Conservation (phyloP, 345 rosid genomes). For the Cardamine resedifolia region DNA sequence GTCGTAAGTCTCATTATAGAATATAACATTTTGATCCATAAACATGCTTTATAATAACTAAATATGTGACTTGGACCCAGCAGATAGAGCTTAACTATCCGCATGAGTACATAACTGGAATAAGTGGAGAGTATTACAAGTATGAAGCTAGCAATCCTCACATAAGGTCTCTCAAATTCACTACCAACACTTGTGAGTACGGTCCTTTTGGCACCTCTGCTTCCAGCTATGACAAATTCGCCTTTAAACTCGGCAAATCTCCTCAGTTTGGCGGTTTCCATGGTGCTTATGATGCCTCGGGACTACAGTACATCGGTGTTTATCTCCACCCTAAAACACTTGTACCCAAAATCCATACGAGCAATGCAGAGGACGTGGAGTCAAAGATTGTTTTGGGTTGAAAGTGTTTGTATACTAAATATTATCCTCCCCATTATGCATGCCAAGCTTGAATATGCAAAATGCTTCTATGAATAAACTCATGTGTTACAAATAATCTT, state of each 20-base stretch:
- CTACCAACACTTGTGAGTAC: slow-evolving; percentile 29
- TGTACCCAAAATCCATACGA: slow-evolving; percentile 1
- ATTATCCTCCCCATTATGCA: neutral
- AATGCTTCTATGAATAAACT: neutral
- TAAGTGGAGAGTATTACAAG: slow-evolving; percentile 35
- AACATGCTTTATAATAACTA: slow-evolving; percentile 6
- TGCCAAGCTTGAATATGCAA: neutral
- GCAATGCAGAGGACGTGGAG: slow-evolving; percentile 14
- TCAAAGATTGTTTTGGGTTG: slow-evolving; percentile 31
- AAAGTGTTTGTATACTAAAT: neutral
- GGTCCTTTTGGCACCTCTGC: slow-evolving; percentile 30
- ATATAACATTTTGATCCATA: neutral
- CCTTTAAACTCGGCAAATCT: slow-evolving; percentile 31
- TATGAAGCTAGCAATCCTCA: slow-evolving; percentile 35
- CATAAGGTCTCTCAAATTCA: slow-evolving; percentile 34
- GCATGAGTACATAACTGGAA: slow-evolving; percentile 31
- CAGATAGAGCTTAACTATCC: slow-evolving; percentile 36
- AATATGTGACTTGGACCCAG: slow-evolving; percentile 23
- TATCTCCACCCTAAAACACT: slow-evolving; percentile 32
- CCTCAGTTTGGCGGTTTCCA: slow-evolving; percentile 34
- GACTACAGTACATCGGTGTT: slow-evolving; percentile 34
- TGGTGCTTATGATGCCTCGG: slow-evolving; percentile 28
- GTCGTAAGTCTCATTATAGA: slow-evolving; percentile 21
- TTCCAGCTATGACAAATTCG: slow-evolving; percentile 14
- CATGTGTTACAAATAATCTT: neutral